Evolutionary conservation across 805 yeast genomes (phyloP).

Genomic region (Candida namnaoensis): DNA sequence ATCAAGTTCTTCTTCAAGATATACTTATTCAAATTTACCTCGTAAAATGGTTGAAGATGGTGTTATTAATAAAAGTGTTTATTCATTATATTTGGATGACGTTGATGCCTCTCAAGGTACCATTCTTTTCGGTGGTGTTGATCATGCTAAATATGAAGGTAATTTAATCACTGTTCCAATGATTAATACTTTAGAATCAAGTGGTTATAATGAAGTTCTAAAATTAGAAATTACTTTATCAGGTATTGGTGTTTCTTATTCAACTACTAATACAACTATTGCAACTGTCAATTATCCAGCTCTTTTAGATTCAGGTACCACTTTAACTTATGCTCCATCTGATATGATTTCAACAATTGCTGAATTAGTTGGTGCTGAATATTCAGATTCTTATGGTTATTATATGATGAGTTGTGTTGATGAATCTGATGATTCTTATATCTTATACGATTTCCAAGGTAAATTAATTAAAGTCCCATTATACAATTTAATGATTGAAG

Average conservation of each 20-base stretch:
- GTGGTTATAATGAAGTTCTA: conserved; percentile 27
- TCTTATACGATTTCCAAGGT: conserved; percentile 52
- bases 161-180: conserved; percentile 39
- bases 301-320: conserved; percentile 35
- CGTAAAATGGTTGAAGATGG: conserved; percentile 49
- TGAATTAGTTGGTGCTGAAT: conserved; percentile 32
- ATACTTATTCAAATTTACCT: conserved; percentile 62
- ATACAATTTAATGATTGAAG: too few species aligned
- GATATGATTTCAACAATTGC: conserved; percentile 27
- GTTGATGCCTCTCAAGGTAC: conserved; percentile 34
- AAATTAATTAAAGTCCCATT: conserved; percentile 31
- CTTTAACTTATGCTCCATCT: conserved; percentile 35
- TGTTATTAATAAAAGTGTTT: conserved; percentile 42
- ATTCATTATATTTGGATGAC: conserved; percentile 53
- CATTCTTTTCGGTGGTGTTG: conserved; percentile 69
- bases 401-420: conserved; percentile 38
- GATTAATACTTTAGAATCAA: conserved; percentile 29
- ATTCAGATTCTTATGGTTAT: conserved; percentile 29
- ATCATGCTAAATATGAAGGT: conserved; percentile 53
- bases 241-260: conserved; percentile 2
- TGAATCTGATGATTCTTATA: conserved; percentile 16
- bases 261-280: not conserved
- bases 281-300: conserved; percentile 24
- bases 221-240: conserved; percentile 38
- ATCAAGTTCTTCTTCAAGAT: conserved; percentile 10